A percentile compares a stretch with the other conserved stretches of the same genome.
Evolutionary conservation across 2,329 filamentous ascomycete genomes (phyloP).

Genomic region (Clarireedia homoeocarpa): DNA sequence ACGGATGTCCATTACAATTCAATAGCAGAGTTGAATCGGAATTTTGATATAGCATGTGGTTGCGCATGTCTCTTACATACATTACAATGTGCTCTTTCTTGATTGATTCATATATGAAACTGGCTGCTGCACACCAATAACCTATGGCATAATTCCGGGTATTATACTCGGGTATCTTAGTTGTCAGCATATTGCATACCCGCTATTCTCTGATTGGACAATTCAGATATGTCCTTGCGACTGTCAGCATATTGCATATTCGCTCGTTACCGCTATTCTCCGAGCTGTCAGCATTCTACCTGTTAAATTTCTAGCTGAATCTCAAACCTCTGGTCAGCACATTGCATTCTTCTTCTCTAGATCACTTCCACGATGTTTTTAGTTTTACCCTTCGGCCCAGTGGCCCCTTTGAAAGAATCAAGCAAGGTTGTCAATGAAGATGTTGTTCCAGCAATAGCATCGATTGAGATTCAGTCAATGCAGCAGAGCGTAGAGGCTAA

Average conservation of each 20-base stretch:
- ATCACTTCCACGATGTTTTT: background rate
- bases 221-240: background rate
- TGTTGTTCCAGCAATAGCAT: background rate
- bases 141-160: too few relatives aligned
- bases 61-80: too few relatives aligned
- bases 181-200: background rate
- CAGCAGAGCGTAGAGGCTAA: slow-evolving; percentile 10
- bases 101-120: too few relatives aligned
- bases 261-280: background rate
- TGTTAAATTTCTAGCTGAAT: too few relatives aligned
- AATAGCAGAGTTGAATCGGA: background rate
- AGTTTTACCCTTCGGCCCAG: background rate
- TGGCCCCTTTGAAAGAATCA: background rate
- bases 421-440: background rate
- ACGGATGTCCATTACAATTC: background rate
- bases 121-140: too few relatives aligned
- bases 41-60: background rate
- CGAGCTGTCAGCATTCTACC: too few relatives aligned
- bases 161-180: background rate
- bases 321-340: background rate
- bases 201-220: background rate
- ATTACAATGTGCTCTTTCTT: too few relatives aligned
- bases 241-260: too few relatives aligned
- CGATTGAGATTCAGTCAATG: slow-evolving; percentile 16
- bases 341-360: background rate